A percentile compares a stretch with the other conserved stretches of the same genome.
phyloP scores from a whole-genome alignment of 306 rosid genomes.

The Elaeagnus macrophylla region DNA sequence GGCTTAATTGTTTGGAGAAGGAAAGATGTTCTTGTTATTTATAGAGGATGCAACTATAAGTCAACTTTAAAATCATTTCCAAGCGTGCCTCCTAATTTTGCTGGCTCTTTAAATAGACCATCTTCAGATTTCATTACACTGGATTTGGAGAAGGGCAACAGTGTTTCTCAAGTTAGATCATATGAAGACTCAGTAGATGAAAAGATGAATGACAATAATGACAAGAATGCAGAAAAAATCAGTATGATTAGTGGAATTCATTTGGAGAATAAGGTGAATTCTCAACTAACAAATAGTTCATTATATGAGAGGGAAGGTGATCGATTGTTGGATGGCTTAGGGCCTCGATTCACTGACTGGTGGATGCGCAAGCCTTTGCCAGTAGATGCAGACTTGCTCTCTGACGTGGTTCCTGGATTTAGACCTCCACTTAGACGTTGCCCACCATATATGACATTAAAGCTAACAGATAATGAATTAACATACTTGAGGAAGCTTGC shows the following conservation, averaged over 20 bases:
- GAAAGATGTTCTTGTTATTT: conserved; percentile 61
- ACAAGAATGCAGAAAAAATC: conserved; percentile 15
- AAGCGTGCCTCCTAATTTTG: conserved; percentile 18
- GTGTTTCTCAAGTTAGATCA: conserved; percentile 12
- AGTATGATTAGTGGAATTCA: conserved; percentile 14
- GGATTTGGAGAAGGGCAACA: conserved; percentile 18
- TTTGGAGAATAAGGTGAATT: conserved; percentile 14
- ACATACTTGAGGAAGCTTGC: conserved; percentile 67
- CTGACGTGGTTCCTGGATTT: conserved; percentile 65
- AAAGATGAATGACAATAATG: conserved; percentile 8
- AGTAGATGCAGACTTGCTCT: conserved; percentile 82
- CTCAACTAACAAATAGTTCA: conserved; percentile 31
- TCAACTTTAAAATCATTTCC: conserved; percentile 18
- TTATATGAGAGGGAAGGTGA: conserved; percentile 77
- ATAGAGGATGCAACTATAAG: conserved; percentile 46
- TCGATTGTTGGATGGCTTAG: conserved; percentile 67
- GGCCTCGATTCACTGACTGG: conserved; percentile 91
- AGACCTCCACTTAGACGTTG: conserved; percentile 56
- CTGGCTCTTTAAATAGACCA: conserved; percentile 16
- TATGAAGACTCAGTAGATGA: conserved; percentile 18
- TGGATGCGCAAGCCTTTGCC: conserved; percentile 93
- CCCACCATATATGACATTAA: conserved; percentile 43
- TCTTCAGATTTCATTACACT: conserved; percentile 14
- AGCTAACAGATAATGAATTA: conserved; percentile 49
- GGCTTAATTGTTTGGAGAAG: conserved; percentile 75